Evolutionary conservation across 352 stramenopile species (phyloP).

Genomic region (Phytophthora constricta): DNA sequence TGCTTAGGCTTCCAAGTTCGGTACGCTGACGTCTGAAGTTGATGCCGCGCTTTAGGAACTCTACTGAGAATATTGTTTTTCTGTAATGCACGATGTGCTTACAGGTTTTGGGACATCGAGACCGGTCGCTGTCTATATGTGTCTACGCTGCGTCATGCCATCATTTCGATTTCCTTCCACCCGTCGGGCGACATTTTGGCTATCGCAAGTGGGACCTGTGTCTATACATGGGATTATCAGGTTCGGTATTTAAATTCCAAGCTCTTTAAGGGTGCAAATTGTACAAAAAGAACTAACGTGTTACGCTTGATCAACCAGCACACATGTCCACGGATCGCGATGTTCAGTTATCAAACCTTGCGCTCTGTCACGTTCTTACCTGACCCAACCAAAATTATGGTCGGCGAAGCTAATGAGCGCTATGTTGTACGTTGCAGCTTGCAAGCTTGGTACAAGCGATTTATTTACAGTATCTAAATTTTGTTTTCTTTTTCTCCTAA

Average conservation of each 20-base stretch:
- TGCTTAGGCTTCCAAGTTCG: conserved; percentile 97
- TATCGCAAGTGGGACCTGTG: conserved; percentile 93
- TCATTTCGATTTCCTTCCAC: conserved; percentile 98
- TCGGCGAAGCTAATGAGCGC: conserved; percentile 93
- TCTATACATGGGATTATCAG: conserved; percentile 97
- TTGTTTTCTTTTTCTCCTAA: conserved; percentile 4
- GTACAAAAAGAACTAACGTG: conserved; percentile 1
- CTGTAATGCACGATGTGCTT: background rate
- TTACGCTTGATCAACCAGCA: conserved; percentile 46
- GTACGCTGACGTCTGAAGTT: conserved; percentile 28
- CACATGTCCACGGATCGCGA: conserved; percentile 81
- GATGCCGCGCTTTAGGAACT: background rate
- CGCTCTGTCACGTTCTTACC: conserved; percentile 95
- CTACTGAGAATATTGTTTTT: background rate
- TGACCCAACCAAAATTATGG: conserved; percentile 91
- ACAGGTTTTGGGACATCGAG: conserved; percentile 89
- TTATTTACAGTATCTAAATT: too few relatives aligned
- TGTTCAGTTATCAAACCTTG: conserved; percentile 92
- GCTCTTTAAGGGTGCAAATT: background rate
- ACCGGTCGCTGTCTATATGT: conserved; percentile 94
- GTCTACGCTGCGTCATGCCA: conserved; percentile 92
- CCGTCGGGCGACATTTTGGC: conserved; percentile 93
- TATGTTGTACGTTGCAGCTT: conserved; percentile 66
- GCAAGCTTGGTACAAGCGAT: background rate
- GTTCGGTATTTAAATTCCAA: conserved; percentile 63